Conservation (phyloP, 1,284 basidiomycete genomes). For the Tetrapyrgos nigripes region DNA sequence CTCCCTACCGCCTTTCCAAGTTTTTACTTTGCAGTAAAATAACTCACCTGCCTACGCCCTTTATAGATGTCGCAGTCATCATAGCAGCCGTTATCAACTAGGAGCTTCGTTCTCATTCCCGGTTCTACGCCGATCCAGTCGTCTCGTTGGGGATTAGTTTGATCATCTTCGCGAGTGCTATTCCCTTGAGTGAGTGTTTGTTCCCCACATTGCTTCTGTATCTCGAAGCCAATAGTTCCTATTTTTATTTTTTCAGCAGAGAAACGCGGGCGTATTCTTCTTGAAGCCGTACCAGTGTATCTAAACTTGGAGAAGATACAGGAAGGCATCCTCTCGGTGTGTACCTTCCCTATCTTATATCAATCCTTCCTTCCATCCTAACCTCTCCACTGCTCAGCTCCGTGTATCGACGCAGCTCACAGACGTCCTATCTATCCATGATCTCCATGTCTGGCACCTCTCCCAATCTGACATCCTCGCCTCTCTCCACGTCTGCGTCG, state of each 20-base stretch:
- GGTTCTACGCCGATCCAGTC: conserved; percentile 56
- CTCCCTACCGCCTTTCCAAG: too few relatives aligned
- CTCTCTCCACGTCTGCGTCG: conserved; percentile 54
- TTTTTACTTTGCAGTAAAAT: not conserved
- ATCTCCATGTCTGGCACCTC: conserved; percentile 58
- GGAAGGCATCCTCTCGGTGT: conserved; percentile 49
- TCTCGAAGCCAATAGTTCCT: conserved; percentile 4
- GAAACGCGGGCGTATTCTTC: conserved; percentile 51
- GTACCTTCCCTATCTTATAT: too few relatives aligned
- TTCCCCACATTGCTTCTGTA: conserved; percentile 1
- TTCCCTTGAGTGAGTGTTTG: conserved; percentile 48
- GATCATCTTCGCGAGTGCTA: conserved; percentile 53
- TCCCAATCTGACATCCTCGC: conserved; percentile 56
- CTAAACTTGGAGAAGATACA: conserved; percentile 52
- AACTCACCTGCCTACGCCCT: too few relatives aligned
- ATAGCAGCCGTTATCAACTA: conserved; percentile 50
- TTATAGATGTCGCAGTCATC: conserved; percentile 53
- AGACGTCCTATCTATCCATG: conserved; percentile 50
- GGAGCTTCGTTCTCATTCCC: conserved; percentile 44
- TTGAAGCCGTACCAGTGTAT: conserved; percentile 52
- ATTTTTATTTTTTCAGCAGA: conserved; percentile 34
- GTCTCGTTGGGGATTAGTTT: conserved; percentile 51
- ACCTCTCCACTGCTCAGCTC: not conserved
- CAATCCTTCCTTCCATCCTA: conserved; percentile 16
- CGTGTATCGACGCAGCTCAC: conserved; percentile 36